Percentiles rank a stretch among this genome's conserved stretches.
phyloP scores from a whole-genome alignment of 2,329 filamentous ascomycete species.

The Penicillium sp. region DNA sequence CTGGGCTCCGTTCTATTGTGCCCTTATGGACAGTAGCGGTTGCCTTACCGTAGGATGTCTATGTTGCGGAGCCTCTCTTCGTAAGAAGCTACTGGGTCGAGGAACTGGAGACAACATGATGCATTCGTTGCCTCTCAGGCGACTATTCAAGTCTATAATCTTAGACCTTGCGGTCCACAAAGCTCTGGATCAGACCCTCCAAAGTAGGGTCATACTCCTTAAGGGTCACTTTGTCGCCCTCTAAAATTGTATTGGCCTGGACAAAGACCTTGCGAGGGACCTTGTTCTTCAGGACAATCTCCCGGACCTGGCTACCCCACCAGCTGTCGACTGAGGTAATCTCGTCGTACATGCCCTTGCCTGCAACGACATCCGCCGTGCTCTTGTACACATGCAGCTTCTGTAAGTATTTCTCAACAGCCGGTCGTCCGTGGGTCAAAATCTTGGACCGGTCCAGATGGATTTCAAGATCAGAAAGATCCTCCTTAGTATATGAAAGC shows the following conservation, averaged over 20 bases:
- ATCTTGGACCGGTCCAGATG: slow-evolving; percentile 84
- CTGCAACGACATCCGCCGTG: slow-evolving; percentile 76
- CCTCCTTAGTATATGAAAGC: slow-evolving; percentile 69
- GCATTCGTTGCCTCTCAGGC: background rate
- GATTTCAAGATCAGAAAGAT: slow-evolving; percentile 78
- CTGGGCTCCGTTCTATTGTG: too few relatives aligned
- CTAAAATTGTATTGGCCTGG: slow-evolving; percentile 80
- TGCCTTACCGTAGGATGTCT: too few relatives aligned
- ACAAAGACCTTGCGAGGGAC: slow-evolving; percentile 74
- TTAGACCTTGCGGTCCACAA: slow-evolving; percentile 58
- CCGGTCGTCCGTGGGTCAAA: slow-evolving; percentile 73
- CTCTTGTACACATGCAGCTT: slow-evolving; percentile 91
- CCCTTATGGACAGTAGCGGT: too few relatives aligned
- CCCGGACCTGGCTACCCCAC: slow-evolving; percentile 76
- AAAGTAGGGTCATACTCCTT: slow-evolving; percentile 82
- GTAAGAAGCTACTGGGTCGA: too few relatives aligned
- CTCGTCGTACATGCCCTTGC: slow-evolving; percentile 74
- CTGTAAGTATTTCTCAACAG: slow-evolving; percentile 82
- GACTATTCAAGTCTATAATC: background rate
- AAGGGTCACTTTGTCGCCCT: slow-evolving; percentile 68
- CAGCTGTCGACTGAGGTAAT: slow-evolving; percentile 83
- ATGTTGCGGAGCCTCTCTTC: too few relatives aligned
- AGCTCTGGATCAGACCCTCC: slow-evolving; percentile 81
- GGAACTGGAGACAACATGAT: background rate
- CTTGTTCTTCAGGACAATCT: slow-evolving; percentile 58